Base-by-base conservation (phyloP, 2,329 filamentous ascomycete species). In the Acrodontium crateriforme region DNA sequence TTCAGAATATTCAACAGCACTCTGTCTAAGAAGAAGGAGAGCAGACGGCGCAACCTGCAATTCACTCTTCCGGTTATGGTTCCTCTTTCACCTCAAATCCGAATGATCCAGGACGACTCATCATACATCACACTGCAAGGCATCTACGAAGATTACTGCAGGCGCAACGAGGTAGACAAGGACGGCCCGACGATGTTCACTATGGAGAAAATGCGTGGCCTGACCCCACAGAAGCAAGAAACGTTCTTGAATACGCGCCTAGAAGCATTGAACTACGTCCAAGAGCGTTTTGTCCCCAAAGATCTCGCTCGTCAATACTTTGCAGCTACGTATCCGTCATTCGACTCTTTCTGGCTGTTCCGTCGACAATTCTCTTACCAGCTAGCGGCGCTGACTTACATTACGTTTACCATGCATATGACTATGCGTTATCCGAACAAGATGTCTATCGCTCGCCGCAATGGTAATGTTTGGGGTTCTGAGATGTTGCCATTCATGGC, bases 381-480 rank as follows among this genome's bases (percentile, higher is more conserved):
- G 58, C 76, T 93, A 36, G 87, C 89, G 12, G 74, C 85, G 2
- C 69, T 95, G 39, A 93, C 89, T 1, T 98, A 98, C 60, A 93
- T 98, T 79, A 95, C 89, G 3, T 98, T 95, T 52, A 78, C 94
- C 34, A 78, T 99, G 62, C 87, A 87, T 60, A 95, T 98, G 74
- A 83, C 87, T 52, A 83, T 83, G 53, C 80, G 89, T 16, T 93
- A 89, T 55, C 91, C 89, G 5, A 83, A 85, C 56, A 98, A 98
- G 66, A 78, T 95, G 54, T 78, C 80, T 56, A 91, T 98, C 47
- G 78, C 83, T 8, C 77, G 84, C 14, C 71, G 71, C 16, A 84
- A 78, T 5, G 91, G 91, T 39, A 89, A 91, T 47, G 80, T 98
- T 42, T 98, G 91, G 91, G 85, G 84, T 25, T 83, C 83, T 6